phyloP scores from a whole-genome alignment of 2,329 filamentous ascomycete genomes.

The Phialocephala subalpina region DNA sequence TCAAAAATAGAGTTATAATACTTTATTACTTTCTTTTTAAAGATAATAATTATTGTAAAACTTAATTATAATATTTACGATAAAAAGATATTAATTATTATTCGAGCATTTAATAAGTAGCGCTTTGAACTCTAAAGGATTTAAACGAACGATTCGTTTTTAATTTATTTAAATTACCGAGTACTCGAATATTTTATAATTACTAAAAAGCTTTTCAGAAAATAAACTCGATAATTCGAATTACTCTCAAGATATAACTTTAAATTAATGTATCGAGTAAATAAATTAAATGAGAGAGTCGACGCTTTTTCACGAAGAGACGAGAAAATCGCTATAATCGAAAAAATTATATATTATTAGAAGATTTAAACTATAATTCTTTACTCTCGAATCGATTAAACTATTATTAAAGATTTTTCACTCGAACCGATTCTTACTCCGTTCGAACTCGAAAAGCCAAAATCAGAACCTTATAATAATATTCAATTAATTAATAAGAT shows the following conservation, averaged over 20 bases:
- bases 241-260: background rate
- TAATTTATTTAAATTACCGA: background rate
- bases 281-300: constrained; percentile 13
- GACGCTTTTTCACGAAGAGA: constrained; percentile 7
- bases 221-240: background rate
- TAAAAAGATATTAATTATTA: constrained; percentile 44
- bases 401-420: too few relatives aligned
- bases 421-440: too few relatives aligned
- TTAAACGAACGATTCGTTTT: too few relatives aligned
- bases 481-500: too few relatives aligned
- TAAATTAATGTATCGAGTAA: constrained; percentile 11
- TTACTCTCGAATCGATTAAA: too few relatives aligned
- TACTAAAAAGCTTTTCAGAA: constrained; percentile 18
- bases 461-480: too few relatives aligned
- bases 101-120: constrained; percentile 28
- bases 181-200: constrained; percentile 29
- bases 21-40: constrained; percentile 18
- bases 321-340: background rate
- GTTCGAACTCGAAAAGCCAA: too few relatives aligned
- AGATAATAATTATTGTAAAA: constrained; percentile 28
- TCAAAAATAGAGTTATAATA: constrained; percentile 1
- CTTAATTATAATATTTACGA: constrained; percentile 45
- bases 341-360: background rate
- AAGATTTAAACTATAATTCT: background rate
- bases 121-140: constrained; percentile 10